A percentile compares a stretch with the other conserved stretches of the same genome.
phyloP scores from a whole-genome alignment of 2,329 filamentous ascomycete species.

The Aspergillus puulaauensis region DNA sequence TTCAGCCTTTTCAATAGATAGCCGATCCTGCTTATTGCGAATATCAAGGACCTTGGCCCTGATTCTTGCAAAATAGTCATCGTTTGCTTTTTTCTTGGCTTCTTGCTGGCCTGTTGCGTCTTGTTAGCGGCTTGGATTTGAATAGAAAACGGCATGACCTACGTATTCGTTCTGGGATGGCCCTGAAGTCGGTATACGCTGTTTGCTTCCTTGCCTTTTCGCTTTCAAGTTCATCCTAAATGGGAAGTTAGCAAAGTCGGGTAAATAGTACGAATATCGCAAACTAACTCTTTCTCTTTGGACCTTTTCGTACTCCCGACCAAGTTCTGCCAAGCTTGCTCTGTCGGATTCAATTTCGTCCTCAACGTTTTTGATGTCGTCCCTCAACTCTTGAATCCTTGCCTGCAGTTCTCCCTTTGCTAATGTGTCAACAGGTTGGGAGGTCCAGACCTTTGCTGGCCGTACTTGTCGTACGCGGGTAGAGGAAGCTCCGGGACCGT shows the following conservation, averaged over 20 bases:
- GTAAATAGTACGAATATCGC: background rate
- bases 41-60: slow-evolving; percentile 52
- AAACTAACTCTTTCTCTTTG: slow-evolving; percentile 45
- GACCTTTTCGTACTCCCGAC: slow-evolving; percentile 22
- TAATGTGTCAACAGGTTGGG: slow-evolving; percentile 66
- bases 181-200: slow-evolving; percentile 63
- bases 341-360: slow-evolving; percentile 31
- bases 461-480: slow-evolving; percentile 64
- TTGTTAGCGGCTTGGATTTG: slow-evolving; percentile 22
- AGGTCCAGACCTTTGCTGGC: slow-evolving; percentile 69
- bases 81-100: slow-evolving; percentile 45
- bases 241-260: background rate
- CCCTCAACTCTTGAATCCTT: slow-evolving; percentile 45
- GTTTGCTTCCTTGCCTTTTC: slow-evolving; percentile 70
- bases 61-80: slow-evolving; percentile 43
- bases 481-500: slow-evolving; percentile 71
- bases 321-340: slow-evolving; percentile 21
- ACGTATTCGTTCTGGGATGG: slow-evolving; percentile 71
- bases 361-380: slow-evolving; percentile 38
- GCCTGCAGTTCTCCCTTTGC: slow-evolving; percentile 60
- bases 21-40: slow-evolving; percentile 55
- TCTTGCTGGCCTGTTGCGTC: slow-evolving; percentile 44
- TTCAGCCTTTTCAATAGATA: slow-evolving; percentile 57
- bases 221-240: slow-evolving; percentile 36
- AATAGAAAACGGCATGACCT: slow-evolving; percentile 35